phyloP scores from a whole-genome alignment of 2,329 filamentous ascomycete species.

The Hymenoscyphus linearis region DNA sequence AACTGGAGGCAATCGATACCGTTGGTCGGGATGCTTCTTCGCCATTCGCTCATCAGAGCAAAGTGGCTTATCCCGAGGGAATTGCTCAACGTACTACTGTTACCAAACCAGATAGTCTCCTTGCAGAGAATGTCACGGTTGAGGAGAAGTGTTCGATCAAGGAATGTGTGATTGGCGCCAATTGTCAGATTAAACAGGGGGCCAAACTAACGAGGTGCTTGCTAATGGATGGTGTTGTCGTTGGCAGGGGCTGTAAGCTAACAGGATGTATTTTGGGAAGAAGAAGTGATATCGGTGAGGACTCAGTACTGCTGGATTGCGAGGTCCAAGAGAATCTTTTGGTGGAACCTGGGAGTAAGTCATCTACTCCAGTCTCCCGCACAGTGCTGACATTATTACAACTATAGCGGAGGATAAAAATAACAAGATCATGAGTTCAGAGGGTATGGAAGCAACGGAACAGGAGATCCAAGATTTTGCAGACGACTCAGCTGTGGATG shows the following conservation, averaged over 20 bases:
- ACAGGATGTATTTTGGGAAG: constrained; percentile 84
- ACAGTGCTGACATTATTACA: constrained; percentile 11
- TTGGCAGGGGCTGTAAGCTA: constrained; percentile 79
- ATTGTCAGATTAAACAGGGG: constrained; percentile 81
- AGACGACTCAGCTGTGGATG: constrained; percentile 41
- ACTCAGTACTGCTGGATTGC: constrained; percentile 75
- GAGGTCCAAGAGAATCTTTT: constrained; percentile 89
- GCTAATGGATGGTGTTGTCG: constrained; percentile 84
- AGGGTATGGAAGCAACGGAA: constrained; percentile 59
- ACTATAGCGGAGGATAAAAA: constrained; percentile 59
- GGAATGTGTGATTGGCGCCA: constrained; percentile 80
- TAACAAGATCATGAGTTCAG: constrained; percentile 62
- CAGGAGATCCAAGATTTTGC: constrained; percentile 38
- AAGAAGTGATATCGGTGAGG: constrained; percentile 76
- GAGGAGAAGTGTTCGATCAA: constrained; percentile 91
- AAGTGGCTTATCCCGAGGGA: constrained; percentile 77
- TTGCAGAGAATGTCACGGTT: constrained; percentile 84
- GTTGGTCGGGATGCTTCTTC: constrained; percentile 52
- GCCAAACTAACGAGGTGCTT: constrained; percentile 82
- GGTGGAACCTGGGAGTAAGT: constrained; percentile 71
- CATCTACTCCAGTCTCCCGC: constrained; percentile 6
- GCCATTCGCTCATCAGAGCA: constrained; percentile 71
- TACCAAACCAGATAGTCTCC: constrained; percentile 72
- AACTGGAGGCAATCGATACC: constrained; percentile 68
- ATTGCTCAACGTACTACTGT: constrained; percentile 79